Evolutionary conservation across 345 rosid species (phyloP), one percentile per base, ranked within the genome.

Genomic region (Arabidopsis thaliana): DNA sequence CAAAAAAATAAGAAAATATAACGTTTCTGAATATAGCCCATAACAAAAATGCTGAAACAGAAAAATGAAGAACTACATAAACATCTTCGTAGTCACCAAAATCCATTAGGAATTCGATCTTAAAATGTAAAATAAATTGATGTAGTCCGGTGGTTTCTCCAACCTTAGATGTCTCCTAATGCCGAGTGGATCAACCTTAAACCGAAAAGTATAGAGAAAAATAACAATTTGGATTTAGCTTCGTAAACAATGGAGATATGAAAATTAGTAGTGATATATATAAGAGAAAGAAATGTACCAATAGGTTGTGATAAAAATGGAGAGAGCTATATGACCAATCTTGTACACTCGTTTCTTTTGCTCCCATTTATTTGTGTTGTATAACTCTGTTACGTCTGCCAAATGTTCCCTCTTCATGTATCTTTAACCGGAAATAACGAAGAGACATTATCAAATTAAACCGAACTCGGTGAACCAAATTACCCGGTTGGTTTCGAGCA

Each of bases 301-400:
- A 79, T 82, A 96, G 13, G 94, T 83, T 55, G 97, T 50, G 65
- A 96, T 85, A 46, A 91, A 84, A 65, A 88, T 89, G 77, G 83
- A 87, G 49, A 81, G 45, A 41, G 86, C 76, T 20, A 93, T 81
- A 77, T 93, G 94, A 64, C 42, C 90, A 38, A 93, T 90, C 74
- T 89, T 96, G 86, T 87, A 88, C 71, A 83, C 81, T 22, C 98
- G 87, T 66, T 77, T 85, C 85, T 88, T 89, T 87, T 96, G 92
- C 83, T 96, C 98, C 89, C 86, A 64, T 53, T 75, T 77, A 36
- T 91, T 93, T 79, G 75, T 75, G 83, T 91, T 96, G 84, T 89
- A 87, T 74, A 96, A 81, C 88, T 96, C 97, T 1, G 99, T 96
- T 44, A 96, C 99, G 75, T 96, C 98, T 64, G 84, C 78, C 59